Conservation (phyloP, 2,329 filamentous ascomycete species). For the Lasiodiplodia hormozganensis region DNA sequence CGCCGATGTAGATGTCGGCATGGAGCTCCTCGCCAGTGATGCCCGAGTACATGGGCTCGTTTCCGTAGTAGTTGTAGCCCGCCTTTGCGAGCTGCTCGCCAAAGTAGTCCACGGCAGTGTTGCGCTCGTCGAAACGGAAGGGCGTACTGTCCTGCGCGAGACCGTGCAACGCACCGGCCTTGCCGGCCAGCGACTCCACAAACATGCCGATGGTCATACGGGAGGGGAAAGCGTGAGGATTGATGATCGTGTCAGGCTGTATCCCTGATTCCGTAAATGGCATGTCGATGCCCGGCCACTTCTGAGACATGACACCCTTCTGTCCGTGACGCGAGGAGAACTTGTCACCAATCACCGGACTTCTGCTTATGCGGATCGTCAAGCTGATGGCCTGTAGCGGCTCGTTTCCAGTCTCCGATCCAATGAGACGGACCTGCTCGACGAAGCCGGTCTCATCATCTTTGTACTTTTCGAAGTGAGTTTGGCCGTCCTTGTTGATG, state of each 20-base stretch:
- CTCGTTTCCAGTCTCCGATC: slow-evolving; percentile 81
- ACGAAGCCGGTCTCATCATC: slow-evolving; percentile 87
- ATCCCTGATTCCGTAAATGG: slow-evolving; percentile 97
- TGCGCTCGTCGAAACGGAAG: slow-evolving; percentile 91
- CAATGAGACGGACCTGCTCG: slow-evolving; percentile 91
- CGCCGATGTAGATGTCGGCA: slow-evolving; percentile 94
- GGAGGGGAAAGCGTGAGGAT: slow-evolving; percentile 98
- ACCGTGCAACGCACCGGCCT: slow-evolving; percentile 91
- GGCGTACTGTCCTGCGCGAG: slow-evolving; percentile 96
- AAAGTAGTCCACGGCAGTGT: slow-evolving; percentile 93
- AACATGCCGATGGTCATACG: slow-evolving; percentile 99
- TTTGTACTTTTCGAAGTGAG: slow-evolving; percentile 93
- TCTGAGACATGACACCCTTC: slow-evolving; percentile 95
- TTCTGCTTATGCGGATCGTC: slow-evolving; percentile 89
- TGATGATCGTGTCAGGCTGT: slow-evolving; percentile 97
- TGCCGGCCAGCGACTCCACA: slow-evolving; percentile 94
- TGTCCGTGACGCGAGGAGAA: slow-evolving; percentile 98
- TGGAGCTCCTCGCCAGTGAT: slow-evolving; percentile 94
- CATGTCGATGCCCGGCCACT: slow-evolving; percentile 94
- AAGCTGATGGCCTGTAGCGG: slow-evolving; percentile 87
- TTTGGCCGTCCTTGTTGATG: slow-evolving; percentile 84
- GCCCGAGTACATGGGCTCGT: slow-evolving; percentile 98
- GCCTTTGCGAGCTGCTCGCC: slow-evolving; percentile 94
- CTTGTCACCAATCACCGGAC: slow-evolving; percentile 95
- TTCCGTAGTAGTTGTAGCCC: slow-evolving; percentile 97